Percentiles rank a stretch among this genome's conserved stretches.
Evolutionary conservation across 768 basidiomycete species (phyloP).

Genomic region (Grammothele lineata): DNA sequence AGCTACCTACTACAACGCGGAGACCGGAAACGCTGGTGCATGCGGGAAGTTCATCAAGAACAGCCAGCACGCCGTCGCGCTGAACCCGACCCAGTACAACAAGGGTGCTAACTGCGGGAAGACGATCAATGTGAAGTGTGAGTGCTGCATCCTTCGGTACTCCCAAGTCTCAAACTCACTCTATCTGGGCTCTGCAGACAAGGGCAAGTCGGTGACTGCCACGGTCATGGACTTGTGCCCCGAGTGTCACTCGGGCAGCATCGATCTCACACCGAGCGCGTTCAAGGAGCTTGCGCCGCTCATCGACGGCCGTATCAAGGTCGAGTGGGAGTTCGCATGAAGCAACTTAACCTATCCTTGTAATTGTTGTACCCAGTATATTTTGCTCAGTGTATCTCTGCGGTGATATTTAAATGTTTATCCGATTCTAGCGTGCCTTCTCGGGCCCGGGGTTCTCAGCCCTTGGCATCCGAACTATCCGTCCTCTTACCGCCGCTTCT

Average conservation of each 20-base stretch:
- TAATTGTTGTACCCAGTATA: no score
- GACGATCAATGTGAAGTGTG: background rate
- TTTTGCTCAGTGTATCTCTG: no score
- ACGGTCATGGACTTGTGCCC: constrained; percentile 26
- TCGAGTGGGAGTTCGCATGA: no score
- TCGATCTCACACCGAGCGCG: constrained; percentile 24
- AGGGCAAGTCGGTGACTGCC: constrained; percentile 21
- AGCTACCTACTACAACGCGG: constrained; percentile 21
- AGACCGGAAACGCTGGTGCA: constrained; percentile 30
- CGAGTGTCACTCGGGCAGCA: constrained; percentile 20
- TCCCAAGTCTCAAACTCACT: background rate
- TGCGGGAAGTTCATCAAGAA: constrained; percentile 32
- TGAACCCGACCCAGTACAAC: constrained; percentile 7
- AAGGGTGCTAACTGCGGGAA: no score
- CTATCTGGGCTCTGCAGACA: no score
- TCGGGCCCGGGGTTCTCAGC: no score
- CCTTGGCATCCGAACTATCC: no score
- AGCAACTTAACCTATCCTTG: no score
- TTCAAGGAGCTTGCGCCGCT: constrained; percentile 21
- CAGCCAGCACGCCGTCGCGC: constrained; percentile 29
- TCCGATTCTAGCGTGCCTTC: no score
- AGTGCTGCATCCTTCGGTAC: background rate
- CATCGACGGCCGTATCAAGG: constrained; percentile 6
- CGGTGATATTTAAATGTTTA: no score
- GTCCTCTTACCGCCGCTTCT: no score